Percentiles rank a stretch among this genome's conserved stretches.
These are phyloP conservation scores for Lentithecium fluviatile DNA, from an alignment of 495 filamentous ascomycete genomes.

Conservation along the genomic window DNA sequence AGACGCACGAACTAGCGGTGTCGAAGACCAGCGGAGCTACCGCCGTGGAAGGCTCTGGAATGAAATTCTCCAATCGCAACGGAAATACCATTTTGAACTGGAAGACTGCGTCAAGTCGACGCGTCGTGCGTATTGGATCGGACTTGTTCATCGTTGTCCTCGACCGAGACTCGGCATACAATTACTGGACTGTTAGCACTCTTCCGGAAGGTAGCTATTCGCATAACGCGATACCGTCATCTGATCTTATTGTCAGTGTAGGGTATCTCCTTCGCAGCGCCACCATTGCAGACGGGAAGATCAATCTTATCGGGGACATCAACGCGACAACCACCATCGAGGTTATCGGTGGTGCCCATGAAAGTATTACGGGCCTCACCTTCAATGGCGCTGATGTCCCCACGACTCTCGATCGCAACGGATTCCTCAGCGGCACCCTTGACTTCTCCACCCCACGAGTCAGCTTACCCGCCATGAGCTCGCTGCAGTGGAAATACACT, in stretches of 20 bases:
- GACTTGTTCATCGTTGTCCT: constrained; percentile 50
- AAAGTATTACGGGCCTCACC: constrained; percentile 6
- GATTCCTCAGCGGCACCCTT: constrained; percentile 17
- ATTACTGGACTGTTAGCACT: constrained; percentile 58
- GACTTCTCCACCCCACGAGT: constrained; percentile 7
- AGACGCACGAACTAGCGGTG: constrained; percentile 54
- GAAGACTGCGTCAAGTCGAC: too few species aligned
- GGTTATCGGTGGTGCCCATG: constrained; percentile 18
- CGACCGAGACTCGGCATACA: constrained; percentile 54
- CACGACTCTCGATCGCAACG: constrained; percentile 20
- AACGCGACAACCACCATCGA: constrained; percentile 27
- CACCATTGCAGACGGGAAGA: not conserved
- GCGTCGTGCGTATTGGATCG: constrained; percentile 50
- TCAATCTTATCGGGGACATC: constrained; percentile 29
- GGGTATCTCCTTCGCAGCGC: constrained; percentile 22
- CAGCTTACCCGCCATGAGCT: constrained; percentile 9
- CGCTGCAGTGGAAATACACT: constrained; percentile 13
- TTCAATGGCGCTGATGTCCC: constrained; percentile 25
- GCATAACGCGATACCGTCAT: constrained; percentile 43
- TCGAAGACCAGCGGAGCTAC: constrained; percentile 15
- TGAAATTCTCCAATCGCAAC: not conserved
- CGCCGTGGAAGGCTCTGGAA: constrained; percentile 1
- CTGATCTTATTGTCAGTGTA: constrained; percentile 27
- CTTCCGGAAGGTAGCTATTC: constrained; percentile 53
- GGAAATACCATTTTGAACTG: constrained; percentile 48